Conservation (phyloP, 202 grass and related monocot genomes). For the Tripidium arundinaceum region DNA sequence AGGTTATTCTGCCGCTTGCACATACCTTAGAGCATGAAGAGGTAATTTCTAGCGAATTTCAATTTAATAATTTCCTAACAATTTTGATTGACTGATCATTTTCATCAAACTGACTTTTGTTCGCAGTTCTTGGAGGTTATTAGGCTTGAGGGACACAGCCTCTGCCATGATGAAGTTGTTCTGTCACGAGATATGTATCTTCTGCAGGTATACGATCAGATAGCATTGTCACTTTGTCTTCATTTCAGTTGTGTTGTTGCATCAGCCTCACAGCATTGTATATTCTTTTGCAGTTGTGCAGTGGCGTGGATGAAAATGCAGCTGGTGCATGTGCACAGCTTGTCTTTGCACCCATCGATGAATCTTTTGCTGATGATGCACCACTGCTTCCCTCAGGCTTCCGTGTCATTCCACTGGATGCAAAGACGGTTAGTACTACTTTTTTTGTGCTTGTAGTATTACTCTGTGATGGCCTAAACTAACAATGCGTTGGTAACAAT, state of each 20-base stretch:
- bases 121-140: conserved; percentile 89
- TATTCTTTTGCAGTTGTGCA: conserved; percentile 69
- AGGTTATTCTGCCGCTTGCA: conserved; percentile 92
- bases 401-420: conserved; percentile 80
- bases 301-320: conserved; percentile 79
- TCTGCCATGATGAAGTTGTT: conserved; percentile 83
- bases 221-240: not conserved
- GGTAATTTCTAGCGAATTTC: conserved; percentile 46
- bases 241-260: not conserved
- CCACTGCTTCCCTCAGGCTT: conserved; percentile 91
- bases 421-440: conserved; percentile 55
- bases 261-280: not conserved
- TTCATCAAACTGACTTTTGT: conserved; percentile 10
- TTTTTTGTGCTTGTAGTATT: not conserved
- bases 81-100: not conserved
- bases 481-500: not conserved
- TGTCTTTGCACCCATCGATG: conserved; percentile 96
- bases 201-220: conserved; percentile 55
- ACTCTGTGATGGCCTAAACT: not conserved
- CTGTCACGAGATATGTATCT: conserved; percentile 87
- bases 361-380: conserved; percentile 87
- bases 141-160: conserved; percentile 83
- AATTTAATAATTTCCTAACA: not conserved
- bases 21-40: conserved; percentile 94
- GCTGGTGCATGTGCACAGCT: conserved; percentile 84